Conservation (phyloP, 108 stramenopile genomes). For the Phaeodactylum tricornutum region DNA sequence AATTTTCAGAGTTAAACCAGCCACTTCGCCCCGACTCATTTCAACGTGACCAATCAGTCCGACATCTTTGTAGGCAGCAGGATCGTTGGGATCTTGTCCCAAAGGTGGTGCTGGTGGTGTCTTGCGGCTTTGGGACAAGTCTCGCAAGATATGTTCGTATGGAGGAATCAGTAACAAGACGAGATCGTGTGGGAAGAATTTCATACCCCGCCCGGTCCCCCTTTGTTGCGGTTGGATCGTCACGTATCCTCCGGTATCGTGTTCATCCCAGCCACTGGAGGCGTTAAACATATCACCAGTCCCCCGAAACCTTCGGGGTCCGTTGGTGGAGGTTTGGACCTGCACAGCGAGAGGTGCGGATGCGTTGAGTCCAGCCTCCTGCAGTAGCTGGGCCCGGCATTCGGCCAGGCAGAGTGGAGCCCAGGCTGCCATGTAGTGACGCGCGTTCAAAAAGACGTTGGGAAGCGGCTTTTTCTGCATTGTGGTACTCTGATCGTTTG, state of each 20-base stretch:
- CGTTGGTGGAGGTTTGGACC: too few species aligned
- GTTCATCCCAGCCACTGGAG: too few species aligned
- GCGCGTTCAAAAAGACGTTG: constrained; percentile 50
- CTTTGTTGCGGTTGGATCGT: not conserved
- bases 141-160: not conserved
- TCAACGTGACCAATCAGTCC: constrained; percentile 65
- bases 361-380: constrained; percentile 33
- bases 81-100: not conserved
- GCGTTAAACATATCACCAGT: too few species aligned
- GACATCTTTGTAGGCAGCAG: constrained; percentile 8
- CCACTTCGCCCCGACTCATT: constrained; percentile 32
- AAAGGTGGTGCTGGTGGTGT: not conserved
- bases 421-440: constrained; percentile 73
- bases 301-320: too few species aligned
- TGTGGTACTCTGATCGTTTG: not conserved
- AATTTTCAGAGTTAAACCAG: constrained; percentile 43
- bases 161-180: constrained; percentile 23
- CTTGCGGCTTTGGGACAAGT: not conserved
- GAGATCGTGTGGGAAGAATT: constrained; percentile 26
- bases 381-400: constrained; percentile 57
- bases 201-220: constrained; percentile 2
- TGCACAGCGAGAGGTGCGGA: too few species aligned
- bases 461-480: constrained; percentile 26
- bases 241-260: constrained; percentile 1
- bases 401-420: constrained; percentile 70